These are phyloP conservation scores for Myxozyma monticola DNA, from an alignment of 805 yeast genomes.

Conservation along the genomic window DNA sequence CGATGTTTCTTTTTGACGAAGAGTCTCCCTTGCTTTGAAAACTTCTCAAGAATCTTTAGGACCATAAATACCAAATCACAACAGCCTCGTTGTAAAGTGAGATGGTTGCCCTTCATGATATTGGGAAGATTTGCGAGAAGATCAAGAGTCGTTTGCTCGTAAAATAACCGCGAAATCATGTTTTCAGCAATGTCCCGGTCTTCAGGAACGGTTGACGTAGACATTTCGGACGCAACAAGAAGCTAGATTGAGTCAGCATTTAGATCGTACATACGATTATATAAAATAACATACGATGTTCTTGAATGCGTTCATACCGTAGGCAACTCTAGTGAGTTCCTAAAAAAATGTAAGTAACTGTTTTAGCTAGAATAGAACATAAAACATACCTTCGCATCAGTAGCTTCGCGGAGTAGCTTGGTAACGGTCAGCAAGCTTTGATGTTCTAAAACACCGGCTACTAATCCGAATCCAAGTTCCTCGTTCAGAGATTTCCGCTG, in stretches of 20 bases:
- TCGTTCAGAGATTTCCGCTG: slow-evolving; percentile 16
- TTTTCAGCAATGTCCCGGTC: slow-evolving; percentile 56
- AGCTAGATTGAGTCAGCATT: too few species aligned
- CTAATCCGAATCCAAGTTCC: slow-evolving; percentile 26
- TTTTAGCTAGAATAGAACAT: too few species aligned
- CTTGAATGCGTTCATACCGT: slow-evolving; percentile 64
- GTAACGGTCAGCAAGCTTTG: slow-evolving; percentile 58
- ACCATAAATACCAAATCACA: slow-evolving; percentile 66
- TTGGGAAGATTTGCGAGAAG: slow-evolving; percentile 60
- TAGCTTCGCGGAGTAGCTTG: slow-evolving; percentile 43
- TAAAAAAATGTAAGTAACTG: too few species aligned
- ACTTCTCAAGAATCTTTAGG: slow-evolving; percentile 65
- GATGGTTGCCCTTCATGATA: slow-evolving; percentile 59
- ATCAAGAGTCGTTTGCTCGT: slow-evolving; percentile 59
- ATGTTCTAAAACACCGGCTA: slow-evolving; percentile 58
- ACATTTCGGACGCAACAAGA: slow-evolving; percentile 46
- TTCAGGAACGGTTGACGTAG: slow-evolving; percentile 45
- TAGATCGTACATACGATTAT: background rate
- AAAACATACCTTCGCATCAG: slow-evolving; percentile 35
- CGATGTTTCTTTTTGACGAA: slow-evolving; percentile 48
- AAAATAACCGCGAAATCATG: slow-evolving; percentile 67
- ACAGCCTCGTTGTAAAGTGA: slow-evolving; percentile 58
- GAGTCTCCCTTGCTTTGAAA: slow-evolving; percentile 57
- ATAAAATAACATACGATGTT: slow-evolving; percentile 57
- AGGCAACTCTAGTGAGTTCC: slow-evolving; percentile 57